These are phyloP conservation scores for Cladophialophora bantiana DNA, from an alignment of 2,329 filamentous ascomycete species.

Conservation along the genomic window DNA sequence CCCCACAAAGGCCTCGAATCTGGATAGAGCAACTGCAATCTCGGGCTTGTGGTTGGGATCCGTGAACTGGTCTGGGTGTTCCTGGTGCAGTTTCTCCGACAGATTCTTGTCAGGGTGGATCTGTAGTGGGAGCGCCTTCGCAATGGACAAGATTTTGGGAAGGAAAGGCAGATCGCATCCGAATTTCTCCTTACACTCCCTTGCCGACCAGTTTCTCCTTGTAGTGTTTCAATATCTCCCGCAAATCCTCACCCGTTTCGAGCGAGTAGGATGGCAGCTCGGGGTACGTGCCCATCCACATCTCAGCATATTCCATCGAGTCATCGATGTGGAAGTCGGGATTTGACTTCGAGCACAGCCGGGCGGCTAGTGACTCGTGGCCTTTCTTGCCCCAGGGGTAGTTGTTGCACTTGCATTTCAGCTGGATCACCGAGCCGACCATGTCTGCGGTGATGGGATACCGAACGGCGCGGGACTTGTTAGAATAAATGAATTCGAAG, in stretches of 20 bases:
- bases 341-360: slow-evolving; percentile 69
- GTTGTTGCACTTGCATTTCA: slow-evolving; percentile 51
- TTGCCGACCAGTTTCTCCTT: slow-evolving; percentile 70
- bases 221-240: slow-evolving; percentile 68
- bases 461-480: neutral
- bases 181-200: slow-evolving; percentile 65
- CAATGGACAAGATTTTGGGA: slow-evolving; percentile 78
- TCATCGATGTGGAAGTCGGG: slow-evolving; percentile 70
- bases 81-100: slow-evolving; percentile 67
- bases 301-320: slow-evolving; percentile 68
- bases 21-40: slow-evolving; percentile 73
- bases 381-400: slow-evolving; percentile 77
- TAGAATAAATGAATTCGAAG: neutral
- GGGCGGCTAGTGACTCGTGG: slow-evolving; percentile 69
- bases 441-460: slow-evolving; percentile 17
- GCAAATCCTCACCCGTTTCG: slow-evolving; percentile 67
- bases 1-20: slow-evolving; percentile 78
- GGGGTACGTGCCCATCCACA: slow-evolving; percentile 82
- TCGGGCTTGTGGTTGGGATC: slow-evolving; percentile 82
- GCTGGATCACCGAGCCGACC: slow-evolving; percentile 41
- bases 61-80: slow-evolving; percentile 70
- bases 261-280: slow-evolving; percentile 71
- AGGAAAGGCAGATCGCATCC: slow-evolving; percentile 73
- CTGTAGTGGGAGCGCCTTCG: slow-evolving; percentile 76
- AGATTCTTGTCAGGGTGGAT: slow-evolving; percentile 76